Evolutionary conservation across 2,329 filamentous ascomycete species (phyloP).

Genomic region (Zymoseptoria brevis): DNA sequence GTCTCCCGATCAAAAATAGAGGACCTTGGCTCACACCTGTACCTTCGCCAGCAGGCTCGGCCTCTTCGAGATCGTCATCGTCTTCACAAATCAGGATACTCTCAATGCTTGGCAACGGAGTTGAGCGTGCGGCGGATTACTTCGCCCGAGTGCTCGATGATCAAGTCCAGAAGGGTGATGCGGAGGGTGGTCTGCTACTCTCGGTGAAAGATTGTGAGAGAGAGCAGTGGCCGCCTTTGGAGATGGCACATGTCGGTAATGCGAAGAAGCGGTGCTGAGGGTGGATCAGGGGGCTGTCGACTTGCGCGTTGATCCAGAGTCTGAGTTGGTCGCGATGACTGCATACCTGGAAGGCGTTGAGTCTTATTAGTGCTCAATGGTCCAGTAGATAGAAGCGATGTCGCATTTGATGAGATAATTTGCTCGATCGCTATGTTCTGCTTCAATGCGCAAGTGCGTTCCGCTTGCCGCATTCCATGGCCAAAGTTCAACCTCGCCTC

Average conservation of each 20-base stretch:
- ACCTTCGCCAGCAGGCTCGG: not conserved
- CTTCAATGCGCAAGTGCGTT: not conserved
- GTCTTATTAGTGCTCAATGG: not conserved
- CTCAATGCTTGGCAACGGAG: constrained; percentile 12
- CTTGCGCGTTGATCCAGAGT: not conserved
- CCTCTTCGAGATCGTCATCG: not conserved
- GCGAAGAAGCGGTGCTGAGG: not conserved
- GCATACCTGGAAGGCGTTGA: not conserved
- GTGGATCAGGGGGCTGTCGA: not conserved
- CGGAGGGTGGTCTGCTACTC: constrained; percentile 23
- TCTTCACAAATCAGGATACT: constrained; percentile 1
- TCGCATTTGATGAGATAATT: no score
- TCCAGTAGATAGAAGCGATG: not conserved
- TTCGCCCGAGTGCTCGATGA: constrained; percentile 16
- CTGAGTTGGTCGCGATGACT: not conserved
- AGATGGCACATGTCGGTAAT: not conserved
- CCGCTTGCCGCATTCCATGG: not conserved
- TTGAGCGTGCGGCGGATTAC: constrained; percentile 16
- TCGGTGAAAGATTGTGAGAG: constrained; percentile 18
- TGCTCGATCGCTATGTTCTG: no score
- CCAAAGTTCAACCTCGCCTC: not conserved
- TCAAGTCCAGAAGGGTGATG: constrained; percentile 11
- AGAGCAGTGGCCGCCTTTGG: constrained; percentile 1
- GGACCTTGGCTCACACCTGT: not conserved
- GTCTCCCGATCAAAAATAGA: not conserved